Evolutionary conservation across 2,329 filamentous ascomycete genomes (phyloP).

Genomic region (Ustulina deusta): DNA sequence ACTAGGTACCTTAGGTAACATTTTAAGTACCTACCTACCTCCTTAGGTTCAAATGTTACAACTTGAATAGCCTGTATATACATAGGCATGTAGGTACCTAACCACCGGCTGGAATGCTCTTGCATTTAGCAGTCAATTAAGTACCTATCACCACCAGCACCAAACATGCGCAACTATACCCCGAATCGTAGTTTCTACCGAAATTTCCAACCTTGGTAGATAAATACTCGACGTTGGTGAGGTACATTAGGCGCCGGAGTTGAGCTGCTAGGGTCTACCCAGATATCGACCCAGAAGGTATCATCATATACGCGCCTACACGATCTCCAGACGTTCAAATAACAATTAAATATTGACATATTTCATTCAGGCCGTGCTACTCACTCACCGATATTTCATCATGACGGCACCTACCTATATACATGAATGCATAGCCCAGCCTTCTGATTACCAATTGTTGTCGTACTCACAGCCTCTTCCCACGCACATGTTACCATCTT

Average conservation of each 20-base stretch:
- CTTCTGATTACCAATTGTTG: neutral
- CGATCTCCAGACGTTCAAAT: neutral
- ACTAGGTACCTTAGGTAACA: no score
- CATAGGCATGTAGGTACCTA: no score
- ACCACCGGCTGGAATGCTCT: no score
- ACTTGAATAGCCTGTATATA: no score
- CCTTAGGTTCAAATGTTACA: no score
- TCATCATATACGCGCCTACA: neutral
- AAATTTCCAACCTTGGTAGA: neutral
- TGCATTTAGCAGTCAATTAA: neutral
- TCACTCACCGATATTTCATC: neutral
- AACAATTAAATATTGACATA: neutral
- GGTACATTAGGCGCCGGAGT: neutral
- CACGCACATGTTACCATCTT: no score
- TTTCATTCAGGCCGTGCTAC: neutral
- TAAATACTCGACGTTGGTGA: no score
- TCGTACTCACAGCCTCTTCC: no score
- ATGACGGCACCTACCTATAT: no score
- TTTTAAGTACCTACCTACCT: no score
- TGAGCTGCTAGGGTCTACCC: neutral
- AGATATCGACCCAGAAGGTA: neutral
- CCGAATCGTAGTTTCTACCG: neutral
- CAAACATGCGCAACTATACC: no score
- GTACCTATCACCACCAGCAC: neutral
- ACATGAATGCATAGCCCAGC: neutral